Conservation (phyloP, 1,139 yeast genomes). For the Maudiozyma humilis region DNA sequence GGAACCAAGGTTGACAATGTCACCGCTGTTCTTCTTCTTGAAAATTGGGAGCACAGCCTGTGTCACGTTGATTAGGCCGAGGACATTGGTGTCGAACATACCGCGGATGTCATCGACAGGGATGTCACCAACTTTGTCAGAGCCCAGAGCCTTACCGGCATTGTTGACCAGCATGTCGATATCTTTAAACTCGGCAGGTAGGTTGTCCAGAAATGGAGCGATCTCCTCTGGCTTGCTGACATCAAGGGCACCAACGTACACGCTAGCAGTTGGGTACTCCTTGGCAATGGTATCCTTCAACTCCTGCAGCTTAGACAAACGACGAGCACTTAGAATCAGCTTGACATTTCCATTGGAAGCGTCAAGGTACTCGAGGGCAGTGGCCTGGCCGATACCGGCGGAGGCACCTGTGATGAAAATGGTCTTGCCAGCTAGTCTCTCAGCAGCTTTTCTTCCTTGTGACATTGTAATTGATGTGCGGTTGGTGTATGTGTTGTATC, state of each 20-base stretch:
- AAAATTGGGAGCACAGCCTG: constrained; percentile 58
- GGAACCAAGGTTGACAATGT: constrained; percentile 75
- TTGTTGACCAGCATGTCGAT: constrained; percentile 68
- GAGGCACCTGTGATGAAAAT: constrained; percentile 40
- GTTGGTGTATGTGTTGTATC: no score
- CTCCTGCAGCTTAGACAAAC: constrained; percentile 45
- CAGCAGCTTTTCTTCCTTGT: constrained; percentile 35
- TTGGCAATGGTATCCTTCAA: constrained; percentile 40
- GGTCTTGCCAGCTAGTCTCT: constrained; percentile 38
- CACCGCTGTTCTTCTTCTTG: constrained; percentile 52
- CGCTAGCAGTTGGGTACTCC: constrained; percentile 43
- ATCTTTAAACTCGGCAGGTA: constrained; percentile 49
- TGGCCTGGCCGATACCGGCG: constrained; percentile 63
- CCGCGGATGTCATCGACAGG: constrained; percentile 46
- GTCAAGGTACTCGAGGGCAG: constrained; percentile 62
- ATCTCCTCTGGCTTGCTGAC: constrained; percentile 48
- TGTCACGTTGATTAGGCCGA: constrained; percentile 63
- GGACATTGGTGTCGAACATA: constrained; percentile 65
- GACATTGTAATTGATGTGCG: constrained; percentile 29
- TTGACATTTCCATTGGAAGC: constrained; percentile 62
- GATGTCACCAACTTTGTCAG: constrained; percentile 54
- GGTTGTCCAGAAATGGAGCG: constrained; percentile 40
- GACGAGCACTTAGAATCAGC: constrained; percentile 62
- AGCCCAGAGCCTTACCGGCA: constrained; percentile 76
- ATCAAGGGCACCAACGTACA: constrained; percentile 50